Conservation (phyloP, 2,329 filamentous ascomycete species). For the Didymella pinodella region DNA sequence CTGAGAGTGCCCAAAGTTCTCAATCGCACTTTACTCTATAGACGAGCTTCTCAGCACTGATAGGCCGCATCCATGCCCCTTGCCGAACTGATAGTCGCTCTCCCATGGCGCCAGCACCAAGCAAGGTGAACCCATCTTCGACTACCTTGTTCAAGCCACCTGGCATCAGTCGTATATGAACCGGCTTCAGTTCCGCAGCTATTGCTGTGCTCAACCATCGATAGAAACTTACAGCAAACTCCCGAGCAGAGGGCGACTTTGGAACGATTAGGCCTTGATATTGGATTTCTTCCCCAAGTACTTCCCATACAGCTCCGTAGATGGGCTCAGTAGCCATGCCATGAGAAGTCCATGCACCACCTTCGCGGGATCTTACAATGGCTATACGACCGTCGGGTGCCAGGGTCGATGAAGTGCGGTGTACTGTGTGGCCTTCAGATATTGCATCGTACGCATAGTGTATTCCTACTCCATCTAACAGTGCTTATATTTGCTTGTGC, state of each 20-base stretch:
- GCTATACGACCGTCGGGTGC: slow-evolving; percentile 35
- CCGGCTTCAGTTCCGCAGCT: neutral
- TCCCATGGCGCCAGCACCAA: neutral
- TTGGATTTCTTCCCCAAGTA: slow-evolving; percentile 51
- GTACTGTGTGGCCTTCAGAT: slow-evolving; percentile 52
- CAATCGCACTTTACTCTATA: neutral
- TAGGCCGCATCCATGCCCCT: neutral
- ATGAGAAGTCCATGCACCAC: slow-evolving; percentile 40
- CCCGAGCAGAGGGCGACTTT: slow-evolving; percentile 19
- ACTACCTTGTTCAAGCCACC: neutral
- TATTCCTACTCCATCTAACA: slow-evolving; percentile 39
- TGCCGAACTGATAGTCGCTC: neutral
- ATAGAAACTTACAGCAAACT: neutral
- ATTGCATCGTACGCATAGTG: slow-evolving; percentile 54
- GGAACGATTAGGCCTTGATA: slow-evolving; percentile 47
- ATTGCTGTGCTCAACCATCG: neutral
- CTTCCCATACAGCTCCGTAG: slow-evolving; percentile 52
- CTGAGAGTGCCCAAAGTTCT: neutral
- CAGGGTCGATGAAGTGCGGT: slow-evolving; percentile 39
- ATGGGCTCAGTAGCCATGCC: slow-evolving; percentile 43
- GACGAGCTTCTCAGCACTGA: neutral
- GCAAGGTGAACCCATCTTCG: neutral
- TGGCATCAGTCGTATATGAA: neutral
- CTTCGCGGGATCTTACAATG: slow-evolving; percentile 42
- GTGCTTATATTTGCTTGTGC: slow-evolving; percentile 40